Conservation (phyloP, 495 filamentous ascomycete species). For the Aspergillus kassunensis region DNA sequence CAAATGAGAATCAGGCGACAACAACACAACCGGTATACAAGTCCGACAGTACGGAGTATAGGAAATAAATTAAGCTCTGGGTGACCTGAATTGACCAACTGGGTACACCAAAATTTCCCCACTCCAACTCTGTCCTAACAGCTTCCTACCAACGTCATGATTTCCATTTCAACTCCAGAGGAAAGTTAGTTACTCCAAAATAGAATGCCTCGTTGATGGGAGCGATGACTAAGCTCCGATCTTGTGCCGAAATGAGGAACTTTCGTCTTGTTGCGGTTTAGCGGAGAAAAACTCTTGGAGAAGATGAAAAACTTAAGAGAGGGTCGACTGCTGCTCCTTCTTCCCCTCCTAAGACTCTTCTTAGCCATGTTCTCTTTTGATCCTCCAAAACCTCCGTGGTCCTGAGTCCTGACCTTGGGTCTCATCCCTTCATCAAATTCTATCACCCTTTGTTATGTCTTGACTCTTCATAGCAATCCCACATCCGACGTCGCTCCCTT, state of each 20-base stretch:
- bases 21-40: too few relatives aligned
- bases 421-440: constrained; percentile 3
- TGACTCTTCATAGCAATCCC: constrained; percentile 17
- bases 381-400: constrained; percentile 23
- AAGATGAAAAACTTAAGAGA: constrained; percentile 15
- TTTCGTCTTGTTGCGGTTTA: constrained; percentile 15
- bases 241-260: not conserved
- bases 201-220: too few relatives aligned
- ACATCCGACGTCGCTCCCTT: constrained; percentile 11
- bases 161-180: too few relatives aligned
- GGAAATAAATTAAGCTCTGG: too few relatives aligned
- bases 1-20: too few relatives aligned
- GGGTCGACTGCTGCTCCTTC: constrained; percentile 13
- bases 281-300: constrained; percentile 16
- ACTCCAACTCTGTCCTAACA: too few relatives aligned
- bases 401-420: constrained; percentile 23
- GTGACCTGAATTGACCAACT: too few relatives aligned
- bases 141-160: too few relatives aligned
- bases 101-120: too few relatives aligned
- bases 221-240: constrained; percentile 8
- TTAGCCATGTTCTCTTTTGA: constrained; percentile 22
- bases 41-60: too few relatives aligned
- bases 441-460: constrained; percentile 15
- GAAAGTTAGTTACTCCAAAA: too few relatives aligned
- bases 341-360: constrained; percentile 20